Percentiles rank a stretch among this genome's conserved stretches.
Evolutionary conservation across 73 alveolate genomes (phyloP).

Genomic region (Paramecium primaurelia): DNA sequence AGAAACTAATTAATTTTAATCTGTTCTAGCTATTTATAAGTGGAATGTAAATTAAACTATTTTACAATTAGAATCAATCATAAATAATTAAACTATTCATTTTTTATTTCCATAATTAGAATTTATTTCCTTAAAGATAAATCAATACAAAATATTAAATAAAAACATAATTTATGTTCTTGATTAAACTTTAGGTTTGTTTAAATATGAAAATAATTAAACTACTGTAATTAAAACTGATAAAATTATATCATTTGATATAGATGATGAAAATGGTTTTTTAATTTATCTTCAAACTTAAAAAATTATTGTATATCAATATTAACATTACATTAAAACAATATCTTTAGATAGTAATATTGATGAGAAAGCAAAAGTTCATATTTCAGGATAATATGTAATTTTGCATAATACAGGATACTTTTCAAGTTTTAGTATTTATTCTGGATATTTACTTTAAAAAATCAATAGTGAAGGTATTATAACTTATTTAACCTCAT

Average conservation of each 20-base stretch:
- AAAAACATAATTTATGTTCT: neutral
- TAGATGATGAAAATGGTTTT: neutral
- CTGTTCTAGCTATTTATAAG: neutral
- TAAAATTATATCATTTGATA: neutral
- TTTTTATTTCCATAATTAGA: neutral
- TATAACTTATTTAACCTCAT: neutral
- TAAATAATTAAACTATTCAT: neutral
- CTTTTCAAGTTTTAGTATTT: neutral
- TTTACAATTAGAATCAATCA: neutral
- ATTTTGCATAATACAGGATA: neutral
- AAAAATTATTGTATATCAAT: neutral
- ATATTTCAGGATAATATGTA: neutral
- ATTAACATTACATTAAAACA: neutral
- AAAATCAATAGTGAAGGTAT: neutral
- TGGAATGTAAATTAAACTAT: neutral
- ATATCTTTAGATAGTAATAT: neutral
- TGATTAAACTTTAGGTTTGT: neutral
- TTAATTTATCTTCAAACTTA: neutral
- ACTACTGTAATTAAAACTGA: neutral
- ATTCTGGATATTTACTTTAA: neutral
- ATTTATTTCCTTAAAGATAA: neutral
- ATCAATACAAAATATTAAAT: neutral
- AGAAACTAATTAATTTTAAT: neutral
- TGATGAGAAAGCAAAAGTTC: neutral
- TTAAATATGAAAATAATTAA: neutral